These are phyloP conservation scores for Auricularia auricula-judae DNA, from an alignment of 768 basidiomycete species.

Conservation along the genomic window DNA sequence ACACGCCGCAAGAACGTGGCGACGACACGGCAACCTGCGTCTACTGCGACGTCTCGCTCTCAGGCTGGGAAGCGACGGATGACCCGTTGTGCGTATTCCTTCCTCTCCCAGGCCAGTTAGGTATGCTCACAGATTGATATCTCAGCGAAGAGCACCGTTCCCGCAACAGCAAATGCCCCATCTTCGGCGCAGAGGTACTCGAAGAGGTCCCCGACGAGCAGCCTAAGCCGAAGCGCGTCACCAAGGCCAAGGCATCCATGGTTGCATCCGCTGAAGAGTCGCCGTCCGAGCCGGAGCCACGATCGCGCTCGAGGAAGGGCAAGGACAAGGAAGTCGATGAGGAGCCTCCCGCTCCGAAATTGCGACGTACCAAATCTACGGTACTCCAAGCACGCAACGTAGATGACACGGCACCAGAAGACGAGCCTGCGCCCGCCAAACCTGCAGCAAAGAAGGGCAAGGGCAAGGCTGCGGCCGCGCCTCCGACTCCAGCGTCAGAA, in stretches of 20 bases:
- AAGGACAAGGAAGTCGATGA: slow-evolving; percentile 17
- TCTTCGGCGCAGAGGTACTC: slow-evolving; percentile 22
- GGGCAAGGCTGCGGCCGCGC: background rate
- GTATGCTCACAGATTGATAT: slow-evolving; percentile 1
- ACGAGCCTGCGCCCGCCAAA: background rate
- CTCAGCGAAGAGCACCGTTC: slow-evolving; percentile 65
- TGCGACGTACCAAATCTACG: background rate
- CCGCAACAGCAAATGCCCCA: slow-evolving; percentile 46
- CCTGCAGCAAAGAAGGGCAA: background rate
- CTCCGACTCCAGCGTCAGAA: slow-evolving; percentile 5
- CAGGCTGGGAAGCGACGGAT: slow-evolving; percentile 81
- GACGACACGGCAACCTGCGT: slow-evolving; percentile 81
- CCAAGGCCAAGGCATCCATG: background rate
- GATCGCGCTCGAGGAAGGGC: slow-evolving; percentile 9
- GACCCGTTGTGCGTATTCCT: slow-evolving; percentile 60
- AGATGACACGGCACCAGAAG: background rate
- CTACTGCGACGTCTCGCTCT: slow-evolving; percentile 69
- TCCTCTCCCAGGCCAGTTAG: slow-evolving; percentile 5
- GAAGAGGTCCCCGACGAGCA: slow-evolving; percentile 1
- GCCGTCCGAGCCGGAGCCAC: background rate
- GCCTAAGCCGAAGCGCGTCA: background rate
- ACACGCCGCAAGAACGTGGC: slow-evolving; percentile 48
- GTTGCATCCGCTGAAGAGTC: background rate
- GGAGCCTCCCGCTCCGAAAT: slow-evolving; percentile 8
- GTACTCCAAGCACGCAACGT: background rate